Base-by-base conservation (phyloP, 176 grass and related monocot species). In the Aegilops bicornis region DNA sequence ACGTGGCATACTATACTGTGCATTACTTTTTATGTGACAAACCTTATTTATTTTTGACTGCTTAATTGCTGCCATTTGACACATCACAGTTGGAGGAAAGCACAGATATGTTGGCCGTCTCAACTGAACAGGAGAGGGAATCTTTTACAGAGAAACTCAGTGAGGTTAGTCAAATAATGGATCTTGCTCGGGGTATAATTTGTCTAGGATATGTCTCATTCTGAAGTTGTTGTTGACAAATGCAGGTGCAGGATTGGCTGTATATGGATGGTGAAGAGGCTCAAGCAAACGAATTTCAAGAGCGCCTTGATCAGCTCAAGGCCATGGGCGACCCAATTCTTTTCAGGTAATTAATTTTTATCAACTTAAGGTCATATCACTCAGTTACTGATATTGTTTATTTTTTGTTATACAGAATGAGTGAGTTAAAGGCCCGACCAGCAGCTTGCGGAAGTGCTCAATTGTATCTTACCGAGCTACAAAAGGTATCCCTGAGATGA, bases 221-320 rank as follows among this genome's bases (percentile, higher is more conserved):
- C 81, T 80, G 74, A 73, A 56, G 24, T 86, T 85, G 24, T 86
- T 85, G 27, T 86, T 52, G 76, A 17, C 43, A 77, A 86, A 20
- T 86, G 78, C 81, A 99, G 97, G 97, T 97, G 36, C 94, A 99
- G 82, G 97, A 99, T 64, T 99, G 97, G 97, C 87, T 99, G 75
- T 99, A 99, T 76, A 97, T 92, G 94, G 97, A 99, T 22, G 97
- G 94, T 40, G 97, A 99, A 85, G 97, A 99, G 73, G 97, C 94
- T 88, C 89, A 91, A 91, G 92, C 94, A 69, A 91, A 84, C 62
- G 97, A 97, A 92, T 99, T 99, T 56, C 69, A 97, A 91, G 94
- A 95, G 82, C 92, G 64, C 4, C 85, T 99, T 76, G 94, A 99
- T 67, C 92, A 91, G 85, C 94, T 97, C 58, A 97, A 94, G 85